Percentiles rank a stretch among this genome's conserved stretches.
Conservation (phyloP, 805 yeast genomes). For the Huiozyma naganishii region DNA sequence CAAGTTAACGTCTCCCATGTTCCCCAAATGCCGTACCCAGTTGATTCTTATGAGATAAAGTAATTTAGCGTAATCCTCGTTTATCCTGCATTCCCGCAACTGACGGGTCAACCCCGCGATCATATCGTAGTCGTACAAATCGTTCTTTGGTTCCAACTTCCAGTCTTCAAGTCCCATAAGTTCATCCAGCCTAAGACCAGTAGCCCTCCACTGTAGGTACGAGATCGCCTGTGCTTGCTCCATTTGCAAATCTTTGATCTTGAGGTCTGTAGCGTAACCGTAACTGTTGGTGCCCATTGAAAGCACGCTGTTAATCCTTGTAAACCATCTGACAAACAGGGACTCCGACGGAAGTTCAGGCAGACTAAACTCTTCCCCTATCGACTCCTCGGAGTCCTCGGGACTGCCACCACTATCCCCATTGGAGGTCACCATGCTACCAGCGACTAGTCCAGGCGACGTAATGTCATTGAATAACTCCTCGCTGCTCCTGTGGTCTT, state of each 20-base stretch:
- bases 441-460: neutral
- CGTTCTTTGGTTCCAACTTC: conserved; percentile 53
- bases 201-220: conserved; percentile 56
- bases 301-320: neutral
- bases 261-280: conserved; percentile 25
- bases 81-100: conserved; percentile 46
- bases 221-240: conserved; percentile 41
- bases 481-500: conserved; percentile 2
- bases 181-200: conserved; percentile 53
- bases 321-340: neutral
- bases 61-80: conserved; percentile 48
- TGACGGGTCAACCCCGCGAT: conserved; percentile 43
- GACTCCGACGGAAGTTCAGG: neutral
- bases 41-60: conserved; percentile 72
- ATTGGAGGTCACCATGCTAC: too few species aligned
- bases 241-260: conserved; percentile 29
- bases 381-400: neutral
- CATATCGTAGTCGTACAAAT: conserved; percentile 63
- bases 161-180: conserved; percentile 56
- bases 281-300: neutral
- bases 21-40: conserved; percentile 77
- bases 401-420: neutral
- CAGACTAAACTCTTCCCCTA: neutral
- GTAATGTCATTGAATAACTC: conserved; percentile 5
- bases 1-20: conserved; percentile 70